phyloP scores from a whole-genome alignment of 1,139 yeast genomes.

The Trichomonascaceae sp. region DNA sequence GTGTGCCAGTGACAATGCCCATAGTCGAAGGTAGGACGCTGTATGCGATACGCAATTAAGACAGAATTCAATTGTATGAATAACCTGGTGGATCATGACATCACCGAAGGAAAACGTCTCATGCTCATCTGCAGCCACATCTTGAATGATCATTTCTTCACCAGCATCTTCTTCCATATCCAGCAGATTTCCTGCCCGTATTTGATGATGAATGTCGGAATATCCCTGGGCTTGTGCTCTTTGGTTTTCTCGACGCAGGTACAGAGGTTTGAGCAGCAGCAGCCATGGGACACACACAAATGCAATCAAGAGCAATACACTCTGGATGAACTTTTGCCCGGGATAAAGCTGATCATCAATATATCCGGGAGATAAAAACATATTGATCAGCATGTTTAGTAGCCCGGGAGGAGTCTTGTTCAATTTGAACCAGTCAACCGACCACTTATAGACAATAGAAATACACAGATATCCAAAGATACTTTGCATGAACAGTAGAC shows the following conservation, averaged over 20 bases:
- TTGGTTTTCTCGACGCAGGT: conserved; percentile 46
- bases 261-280: conserved; percentile 75
- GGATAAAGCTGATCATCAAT: conserved; percentile 77
- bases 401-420: conserved; percentile 84
- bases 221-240: conserved; percentile 30
- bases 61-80: conserved; percentile 97
- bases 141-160: conserved; percentile 24
- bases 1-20: conserved; percentile 98
- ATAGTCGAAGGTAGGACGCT: conserved; percentile 89
- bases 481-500: conserved; percentile 88
- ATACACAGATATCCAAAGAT: conserved; percentile 87
- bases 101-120: conserved; percentile 79
- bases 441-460: conserved; percentile 89
- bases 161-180: conserved; percentile 24
- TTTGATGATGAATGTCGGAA: conserved; percentile 23
- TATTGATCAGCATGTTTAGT: conserved; percentile 88
- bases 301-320: conserved; percentile 67
- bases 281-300: conserved; percentile 93
- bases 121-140: conserved; percentile 30
- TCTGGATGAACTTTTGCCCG: conserved; percentile 79
- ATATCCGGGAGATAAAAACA: conserved; percentile 91
- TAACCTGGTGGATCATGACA: conserved; percentile 92
- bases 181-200: conserved; percentile 17
- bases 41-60: conserved; percentile 96
- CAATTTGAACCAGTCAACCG: conserved; percentile 78